A percentile compares a stretch with the other conserved stretches of the same genome.
These are phyloP conservation scores for Exidia glandulosa DNA, from an alignment of 768 basidiomycete genomes.

Conservation along the genomic window DNA sequence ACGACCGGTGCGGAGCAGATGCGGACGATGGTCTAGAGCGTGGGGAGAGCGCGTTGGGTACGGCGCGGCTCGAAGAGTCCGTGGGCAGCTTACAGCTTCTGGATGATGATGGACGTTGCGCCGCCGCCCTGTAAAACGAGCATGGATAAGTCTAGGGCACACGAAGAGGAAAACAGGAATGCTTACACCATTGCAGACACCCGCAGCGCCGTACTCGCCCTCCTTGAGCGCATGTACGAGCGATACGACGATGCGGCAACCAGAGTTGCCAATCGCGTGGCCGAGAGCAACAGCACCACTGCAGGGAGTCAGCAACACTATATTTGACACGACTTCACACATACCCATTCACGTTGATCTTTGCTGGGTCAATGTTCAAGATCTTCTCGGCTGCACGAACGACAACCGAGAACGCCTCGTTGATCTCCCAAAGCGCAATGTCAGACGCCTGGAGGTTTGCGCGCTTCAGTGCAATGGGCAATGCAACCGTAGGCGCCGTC, in stretches of 20 bases:
- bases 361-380: constrained; percentile 69
- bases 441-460: constrained; percentile 77
- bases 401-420: constrained; percentile 96
- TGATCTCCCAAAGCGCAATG: constrained; percentile 89
- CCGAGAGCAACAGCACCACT: constrained; percentile 96
- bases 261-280: constrained; percentile 93
- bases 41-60: not conserved
- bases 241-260: constrained; percentile 87
- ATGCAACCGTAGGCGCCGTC: constrained; percentile 80
- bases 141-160: not conserved
- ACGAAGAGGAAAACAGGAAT: not conserved
- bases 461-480: constrained; percentile 78
- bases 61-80: no score
- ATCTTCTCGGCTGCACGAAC: constrained; percentile 85
- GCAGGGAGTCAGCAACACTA: constrained; percentile 14
- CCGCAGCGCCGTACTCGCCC: constrained; percentile 91
- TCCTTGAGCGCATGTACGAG: constrained; percentile 83
- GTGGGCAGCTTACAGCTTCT: constrained; percentile 54
- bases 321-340: constrained; percentile 16
- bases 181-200: constrained; percentile 91
- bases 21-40: not conserved
- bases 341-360: constrained; percentile 84
- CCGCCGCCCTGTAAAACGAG: constrained; percentile 62
- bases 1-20: not conserved
- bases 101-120: constrained; percentile 82